These are phyloP conservation scores for Clavariopsis aquatica DNA, from an alignment of 495 filamentous ascomycete species.

Conservation along the genomic window DNA sequence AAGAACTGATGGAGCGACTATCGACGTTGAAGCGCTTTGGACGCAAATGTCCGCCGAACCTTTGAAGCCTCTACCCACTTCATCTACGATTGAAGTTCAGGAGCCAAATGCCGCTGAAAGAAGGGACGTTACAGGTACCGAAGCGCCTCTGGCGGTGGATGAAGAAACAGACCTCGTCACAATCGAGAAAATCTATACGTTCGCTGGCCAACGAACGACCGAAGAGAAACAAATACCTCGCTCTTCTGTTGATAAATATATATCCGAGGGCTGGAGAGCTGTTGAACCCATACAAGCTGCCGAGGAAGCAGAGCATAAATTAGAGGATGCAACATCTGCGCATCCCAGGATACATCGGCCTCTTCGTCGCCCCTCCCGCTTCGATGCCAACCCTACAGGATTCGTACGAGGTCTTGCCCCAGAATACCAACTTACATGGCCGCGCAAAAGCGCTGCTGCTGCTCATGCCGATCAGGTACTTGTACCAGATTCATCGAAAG, in stretches of 20 bases:
- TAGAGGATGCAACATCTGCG: background rate
- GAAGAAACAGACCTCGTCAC: conserved; percentile 62
- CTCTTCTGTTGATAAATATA: conserved; percentile 76
- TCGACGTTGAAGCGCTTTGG: conserved; percentile 92
- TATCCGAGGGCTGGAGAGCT: conserved; percentile 50
- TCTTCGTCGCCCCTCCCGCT: conserved; percentile 70
- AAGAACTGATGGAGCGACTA: conserved; percentile 67
- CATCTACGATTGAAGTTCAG: background rate
- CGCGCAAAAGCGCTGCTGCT: conserved; percentile 44
- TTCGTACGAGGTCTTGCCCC: conserved; percentile 43
- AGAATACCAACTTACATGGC: conserved; percentile 40
- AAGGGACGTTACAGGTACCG: conserved; percentile 4
- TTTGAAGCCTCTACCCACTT: conserved; percentile 12
- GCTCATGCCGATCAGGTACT: conserved; percentile 43
- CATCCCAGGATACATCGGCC: conserved; percentile 59
- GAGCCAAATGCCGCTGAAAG: conserved; percentile 2
- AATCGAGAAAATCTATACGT: conserved; percentile 86
- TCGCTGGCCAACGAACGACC: conserved; percentile 82
- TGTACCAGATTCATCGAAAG: conserved; percentile 16
- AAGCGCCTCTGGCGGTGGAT: background rate
- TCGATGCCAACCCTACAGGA: conserved; percentile 69
- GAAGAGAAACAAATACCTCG: conserved; percentile 79
- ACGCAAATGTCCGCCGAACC: conserved; percentile 61
- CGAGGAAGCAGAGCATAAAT: conserved; percentile 22
- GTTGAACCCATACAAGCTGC: conserved; percentile 43